phyloP scores from a whole-genome alignment of 2,329 filamentous ascomycete genomes.

The Penicillium sp. region DNA sequence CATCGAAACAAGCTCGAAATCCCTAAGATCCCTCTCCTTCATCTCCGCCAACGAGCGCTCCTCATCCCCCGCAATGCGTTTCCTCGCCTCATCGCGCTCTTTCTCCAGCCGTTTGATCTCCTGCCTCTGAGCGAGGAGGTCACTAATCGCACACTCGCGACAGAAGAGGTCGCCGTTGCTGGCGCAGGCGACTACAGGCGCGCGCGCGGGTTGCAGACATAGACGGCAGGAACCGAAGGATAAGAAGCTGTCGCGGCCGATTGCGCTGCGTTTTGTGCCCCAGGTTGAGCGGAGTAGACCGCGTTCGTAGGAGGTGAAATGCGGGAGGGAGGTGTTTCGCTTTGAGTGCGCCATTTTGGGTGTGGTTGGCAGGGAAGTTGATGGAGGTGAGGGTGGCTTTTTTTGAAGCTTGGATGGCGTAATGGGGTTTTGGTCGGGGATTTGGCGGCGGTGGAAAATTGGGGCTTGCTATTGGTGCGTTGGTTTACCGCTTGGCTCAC shows the following conservation, averaged over 20 bases:
- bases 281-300: constrained; percentile 76
- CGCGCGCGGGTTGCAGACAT: constrained; percentile 75
- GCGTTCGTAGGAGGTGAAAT: constrained; percentile 92
- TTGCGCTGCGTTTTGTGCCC: constrained; percentile 76
- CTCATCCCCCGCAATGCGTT: constrained; percentile 61
- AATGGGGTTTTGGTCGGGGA: neutral
- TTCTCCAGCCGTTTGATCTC: constrained; percentile 82
- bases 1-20: constrained; percentile 83
- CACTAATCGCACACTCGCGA: constrained; percentile 85
- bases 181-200: constrained; percentile 81
- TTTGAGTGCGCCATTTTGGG: constrained; percentile 55
- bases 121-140: constrained; percentile 86
- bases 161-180: constrained; percentile 85
- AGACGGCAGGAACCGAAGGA: constrained; percentile 85
- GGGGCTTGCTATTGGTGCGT: neutral
- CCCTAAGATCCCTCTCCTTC: constrained; percentile 65
- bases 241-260: constrained; percentile 86
- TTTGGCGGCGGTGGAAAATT: neutral
- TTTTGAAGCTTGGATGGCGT: constrained; percentile 2
- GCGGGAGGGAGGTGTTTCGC: constrained; percentile 84
- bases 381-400: neutral
- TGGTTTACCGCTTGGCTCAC: neutral
- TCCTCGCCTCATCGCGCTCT: constrained; percentile 58
- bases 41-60: constrained; percentile 66
- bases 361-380: neutral